Base-by-base conservation (phyloP, 192 early-diverging fungal genomes). In the Coemansia sp. region DNA sequence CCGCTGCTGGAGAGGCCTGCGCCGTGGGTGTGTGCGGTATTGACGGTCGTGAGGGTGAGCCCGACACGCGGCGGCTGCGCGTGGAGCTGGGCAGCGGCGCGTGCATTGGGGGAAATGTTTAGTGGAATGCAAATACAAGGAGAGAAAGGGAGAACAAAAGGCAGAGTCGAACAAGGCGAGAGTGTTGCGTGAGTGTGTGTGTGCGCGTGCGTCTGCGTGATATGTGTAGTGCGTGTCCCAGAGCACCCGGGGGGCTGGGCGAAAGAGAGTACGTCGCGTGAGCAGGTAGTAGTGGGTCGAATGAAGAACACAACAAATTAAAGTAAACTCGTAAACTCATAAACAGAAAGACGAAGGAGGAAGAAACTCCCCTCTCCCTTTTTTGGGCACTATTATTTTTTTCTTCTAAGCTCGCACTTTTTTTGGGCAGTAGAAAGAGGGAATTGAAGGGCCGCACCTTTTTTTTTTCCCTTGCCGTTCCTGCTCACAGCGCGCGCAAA, bases 61-160 rank as follows among this genome's bases (percentile, higher is more conserved):
- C 63, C 17, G 79, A 82, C 6, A 64, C 79, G 19, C 73, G 65
- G 38, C 79, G 70, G 46, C 70, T 82, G 38, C 79, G 70, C 11
- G 79, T 82, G 6, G 79, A 82, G 56, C 66, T 82, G 19, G 79
- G 79, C 37, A 82, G 40, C 14, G 67, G 64, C 57, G 65, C 70
- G 67, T 82, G 31, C 43, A 40, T 59, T 17, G 39, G 56, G 35
- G 19, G 17, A 41, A 64, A 64, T 37, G 42, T 31, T 46, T 15
- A 31, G 56, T 42, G 10, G 25, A 64, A 32, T 15, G 22, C 25
- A 60, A 38, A 56, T 45, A 39, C 35, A 63, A 54, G 46, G n/a
- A 41, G 39, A 27, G 31, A 43, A 36, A n/a, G 17, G 66, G 31
- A 41, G 47, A 24, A 65, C 53, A 46, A 51, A 56, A 68, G n/a